Evolutionary conservation across 164 flowering plant species (phyloP), one percentile per base, ranked within the genome.

Genomic region (Liquidambar formosana): DNA sequence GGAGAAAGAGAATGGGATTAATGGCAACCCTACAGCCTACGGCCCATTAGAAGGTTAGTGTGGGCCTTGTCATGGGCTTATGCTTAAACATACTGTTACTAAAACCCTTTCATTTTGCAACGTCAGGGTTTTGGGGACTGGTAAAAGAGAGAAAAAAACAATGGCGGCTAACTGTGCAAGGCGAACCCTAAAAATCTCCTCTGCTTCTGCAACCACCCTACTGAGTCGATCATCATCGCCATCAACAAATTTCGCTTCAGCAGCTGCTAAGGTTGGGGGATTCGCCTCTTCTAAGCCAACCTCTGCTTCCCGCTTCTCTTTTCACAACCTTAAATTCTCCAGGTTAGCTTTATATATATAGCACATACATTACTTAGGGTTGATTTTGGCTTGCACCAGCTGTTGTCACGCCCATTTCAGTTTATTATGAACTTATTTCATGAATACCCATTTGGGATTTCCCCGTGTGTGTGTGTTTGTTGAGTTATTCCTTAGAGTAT

Each of bases 111-210:
- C 22, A 25, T 21, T 22, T n/a, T n/a, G n/a, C n/a, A n/a, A n/a
- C n/a, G n/a, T n/a, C n/a, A n/a, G n/a, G n/a, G n/a, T n/a, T n/a
- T n/a, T n/a, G n/a, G n/a, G n/a, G n/a, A n/a, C n/a, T 38, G 45
- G 43, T 16, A 18, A 59, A 59, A 15, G 23, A n/a, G 58, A 26
- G 41, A 72, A 28, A 38, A 33, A 48, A 60, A 10, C n/a, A n/a
- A 79, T 81, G 86, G 84, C 84, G 65, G 78, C 81, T 44, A 70
- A 49, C 33, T 76, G 72, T 64, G 83, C 74, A 22, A 74, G 83
- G 64, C 25, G 75, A 68, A 54, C 79, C 52, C 67, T 83, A 18
- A 75, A 43, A 26, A 49, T 69, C 22, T 63, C 80, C 27, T 61
- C 78, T 25, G 18, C 75, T 58, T 79, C 79, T 33, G 74, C 72